These are phyloP conservation scores for Exophiala alcalophila DNA, from an alignment of 2,329 filamentous ascomycete species.

Conservation along the genomic window DNA sequence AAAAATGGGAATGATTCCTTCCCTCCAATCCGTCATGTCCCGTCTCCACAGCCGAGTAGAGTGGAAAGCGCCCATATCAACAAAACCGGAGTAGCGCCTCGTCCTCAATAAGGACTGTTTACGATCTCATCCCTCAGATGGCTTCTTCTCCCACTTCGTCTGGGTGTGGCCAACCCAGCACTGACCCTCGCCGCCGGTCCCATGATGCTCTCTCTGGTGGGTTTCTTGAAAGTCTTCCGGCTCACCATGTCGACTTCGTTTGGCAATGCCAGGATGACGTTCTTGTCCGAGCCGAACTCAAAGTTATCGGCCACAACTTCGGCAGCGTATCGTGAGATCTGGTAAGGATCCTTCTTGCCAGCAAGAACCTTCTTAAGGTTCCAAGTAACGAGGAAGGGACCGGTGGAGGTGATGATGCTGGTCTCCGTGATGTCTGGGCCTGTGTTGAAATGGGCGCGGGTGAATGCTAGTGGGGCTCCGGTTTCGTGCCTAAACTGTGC, in stretches of 20 bases:
- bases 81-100: too few species aligned
- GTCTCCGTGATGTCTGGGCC: conserved; percentile 78
- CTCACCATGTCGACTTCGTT: conserved; percentile 99
- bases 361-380: conserved; percentile 83
- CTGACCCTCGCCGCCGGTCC: conserved; percentile 50
- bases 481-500: conserved; percentile 98
- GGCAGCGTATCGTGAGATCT: conserved; percentile 93
- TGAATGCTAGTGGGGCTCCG: conserved; percentile 79
- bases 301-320: conserved; percentile 98
- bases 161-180: conserved; percentile 38
- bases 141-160: conserved; percentile 49
- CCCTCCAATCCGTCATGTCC: too few species aligned
- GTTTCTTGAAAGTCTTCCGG: conserved; percentile 77
- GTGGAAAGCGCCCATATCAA: too few species aligned
- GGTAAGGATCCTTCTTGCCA: conserved; percentile 82
- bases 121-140: conserved; percentile 75
- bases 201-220: conserved; percentile 90
- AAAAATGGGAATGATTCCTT: too few species aligned
- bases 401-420: conserved; percentile 93
- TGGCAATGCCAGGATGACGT: conserved; percentile 92
- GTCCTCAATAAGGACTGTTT: conserved; percentile 67
- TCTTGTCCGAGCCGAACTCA: conserved; percentile 95
- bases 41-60: too few species aligned
- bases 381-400: conserved; percentile 96
- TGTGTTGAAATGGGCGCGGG: conserved; percentile 89